Evolutionary conservation across 352 stramenopile genomes (phyloP), one percentile per base, ranked within the genome.

Genomic region (Phytophthora chlamydospora): DNA sequence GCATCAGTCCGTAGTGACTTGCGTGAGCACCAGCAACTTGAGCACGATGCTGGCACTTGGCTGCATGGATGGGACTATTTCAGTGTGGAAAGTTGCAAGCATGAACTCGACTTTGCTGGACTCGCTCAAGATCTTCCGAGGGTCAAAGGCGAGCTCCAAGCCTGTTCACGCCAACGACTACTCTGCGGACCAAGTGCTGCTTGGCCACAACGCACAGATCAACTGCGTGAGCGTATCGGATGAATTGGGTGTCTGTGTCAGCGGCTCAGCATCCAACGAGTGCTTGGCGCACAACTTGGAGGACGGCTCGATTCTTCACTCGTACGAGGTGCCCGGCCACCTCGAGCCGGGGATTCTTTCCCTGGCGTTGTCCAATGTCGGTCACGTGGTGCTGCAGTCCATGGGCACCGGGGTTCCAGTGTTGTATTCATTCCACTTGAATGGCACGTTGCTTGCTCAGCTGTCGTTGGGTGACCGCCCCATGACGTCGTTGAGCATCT

Each of bases 151-250:
- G 16, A 66, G 31, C 19, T 73, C 68, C 4, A 85, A 85, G 12
- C 84, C 83, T 13, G 83, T 92, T n/a, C 74, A 90, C 34, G 76
- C 77, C 8, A 88, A 85, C 42, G 85, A 93, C 52, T 93, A 91
- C 52, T 76, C 78, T 2, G 85, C 85, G 0, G 78, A 92, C 40
- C 85, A 93, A 59, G 80, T 93, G 10, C 75, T 93, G 7, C 67
- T 94, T 4, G 87, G 85, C 10, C 83, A 94, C 40, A 73, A 62
- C n/a, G 66, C 76, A 8, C 53, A 65, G 11, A 69, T 96, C 40
- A 91, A 82, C 41, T 91, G 83, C 31, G 68, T 93, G 1, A 73
- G 71, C 3, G 54, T 85, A 16, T 91, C 83, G 13, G 76, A 96
- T 34, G 87, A 96, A 24, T 66, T 93, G 3, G 80, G 75, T 2